phyloP scores from a whole-genome alignment of 1,284 basidiomycete genomes.

The Sparassis latifolia region DNA sequence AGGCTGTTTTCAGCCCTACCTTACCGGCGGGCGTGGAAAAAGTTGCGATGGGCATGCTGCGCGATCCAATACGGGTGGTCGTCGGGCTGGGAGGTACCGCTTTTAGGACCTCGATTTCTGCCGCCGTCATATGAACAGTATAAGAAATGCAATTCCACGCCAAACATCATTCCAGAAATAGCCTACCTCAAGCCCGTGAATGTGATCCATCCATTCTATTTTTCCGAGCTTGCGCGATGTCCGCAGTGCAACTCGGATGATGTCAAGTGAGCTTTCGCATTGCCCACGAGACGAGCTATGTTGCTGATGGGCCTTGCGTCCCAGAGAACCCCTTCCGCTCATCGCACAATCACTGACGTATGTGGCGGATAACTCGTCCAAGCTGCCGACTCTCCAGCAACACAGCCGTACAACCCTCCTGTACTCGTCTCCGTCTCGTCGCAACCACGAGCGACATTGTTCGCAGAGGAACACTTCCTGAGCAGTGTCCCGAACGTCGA shows the following conservation, averaged over 20 bases:
- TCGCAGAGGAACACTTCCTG: conserved; percentile 81
- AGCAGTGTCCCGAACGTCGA: conserved; percentile 87
- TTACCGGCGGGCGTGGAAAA: conserved; percentile 87
- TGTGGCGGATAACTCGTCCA: conserved; percentile 89
- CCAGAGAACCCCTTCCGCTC: conserved; percentile 78
- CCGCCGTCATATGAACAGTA: too few relatives aligned
- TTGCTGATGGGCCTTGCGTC: background rate
- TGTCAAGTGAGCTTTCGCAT: too few relatives aligned
- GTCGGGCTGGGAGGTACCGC: conserved; percentile 86
- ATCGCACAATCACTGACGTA: conserved; percentile 87
- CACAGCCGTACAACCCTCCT: conserved; percentile 84
- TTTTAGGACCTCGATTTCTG: background rate
- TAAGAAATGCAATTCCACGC: too few relatives aligned
- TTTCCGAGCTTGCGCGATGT: too few relatives aligned
- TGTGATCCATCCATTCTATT: too few relatives aligned
- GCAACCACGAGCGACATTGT: conserved; percentile 84
- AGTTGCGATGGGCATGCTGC: conserved; percentile 79
- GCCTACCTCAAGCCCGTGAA: too few relatives aligned
- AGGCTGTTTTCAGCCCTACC: conserved; percentile 92
- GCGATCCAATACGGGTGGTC: conserved; percentile 81
- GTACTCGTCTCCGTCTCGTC: conserved; percentile 92
- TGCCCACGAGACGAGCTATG: too few relatives aligned
- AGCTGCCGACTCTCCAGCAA: conserved; percentile 78
- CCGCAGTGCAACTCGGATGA: too few relatives aligned
- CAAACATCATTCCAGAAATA: too few relatives aligned